Evolutionary conservation across 495 filamentous ascomycete genomes (phyloP), one percentile per base, ranked within the genome.

Genomic region (Zalerion maritima): DNA sequence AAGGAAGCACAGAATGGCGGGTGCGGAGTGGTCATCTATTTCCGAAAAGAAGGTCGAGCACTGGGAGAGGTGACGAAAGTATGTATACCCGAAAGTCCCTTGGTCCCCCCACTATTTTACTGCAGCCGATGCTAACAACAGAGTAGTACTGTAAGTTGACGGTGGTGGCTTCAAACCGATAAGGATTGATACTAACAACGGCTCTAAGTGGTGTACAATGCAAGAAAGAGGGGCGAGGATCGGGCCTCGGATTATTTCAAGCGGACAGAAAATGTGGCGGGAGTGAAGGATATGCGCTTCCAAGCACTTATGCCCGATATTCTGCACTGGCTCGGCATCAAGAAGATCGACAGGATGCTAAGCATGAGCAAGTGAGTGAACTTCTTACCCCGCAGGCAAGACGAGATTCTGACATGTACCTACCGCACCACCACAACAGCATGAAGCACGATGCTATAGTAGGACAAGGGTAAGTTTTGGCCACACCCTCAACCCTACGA

Each of bases 391-490:
- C 10, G 11, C 8, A 23, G 32, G 19, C 19, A 24, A 16, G 38
- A 29, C 40, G 36, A 38, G 17, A 43, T 45, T 34, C 32, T 35
- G 21, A 26, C 30, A 35, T 28, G 21, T 36, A 39, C 37, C 28
- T 9, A 17, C 13, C 19, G 11, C 20, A 29, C 35, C 13, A 33
- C 21, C 24, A 16, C 25, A 31, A 31, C 41, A 81, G 75, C 58
- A 96, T 97, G 89, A 97, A 97, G 58, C 74, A 97, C 54, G 89
- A 97, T 61, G 89, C 89, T 30, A 96, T 97, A 47, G 87, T 97
- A 26, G 70, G 82, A 15, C 84, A 91, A 54, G 89, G 89, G 67
- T 71, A 58, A 54, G 61, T 46, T 30, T n/a, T n/a, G n/a, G n/a
- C n/a, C n/a, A n/a, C n/a, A n/a, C n/a, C n/a, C n/a, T n/a, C n/a